A percentile compares a stretch with the other conserved stretches of the same genome.
Evolutionary conservation across 1,284 basidiomycete species (phyloP).

Genomic region (Rhodotorula sp.): DNA sequence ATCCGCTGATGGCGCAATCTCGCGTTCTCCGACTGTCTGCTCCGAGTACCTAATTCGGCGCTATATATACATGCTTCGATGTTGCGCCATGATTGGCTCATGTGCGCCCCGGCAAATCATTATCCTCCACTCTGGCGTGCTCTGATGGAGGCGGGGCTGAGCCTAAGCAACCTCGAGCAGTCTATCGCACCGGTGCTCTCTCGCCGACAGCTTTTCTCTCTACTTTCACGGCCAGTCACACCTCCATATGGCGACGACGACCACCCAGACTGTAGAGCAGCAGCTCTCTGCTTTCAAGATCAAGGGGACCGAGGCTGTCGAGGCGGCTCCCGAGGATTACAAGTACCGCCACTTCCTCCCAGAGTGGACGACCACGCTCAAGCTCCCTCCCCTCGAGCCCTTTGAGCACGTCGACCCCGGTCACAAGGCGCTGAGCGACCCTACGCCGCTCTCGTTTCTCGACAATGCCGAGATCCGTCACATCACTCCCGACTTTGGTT

Average conservation of each 20-base stretch:
- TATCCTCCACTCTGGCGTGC: constrained; percentile 4
- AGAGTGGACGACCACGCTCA: constrained; percentile 58
- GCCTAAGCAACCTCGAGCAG: neutral
- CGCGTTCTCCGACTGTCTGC: neutral
- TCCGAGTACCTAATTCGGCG: neutral
- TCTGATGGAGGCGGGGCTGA: neutral
- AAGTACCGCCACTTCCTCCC: constrained; percentile 67
- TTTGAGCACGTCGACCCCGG: constrained; percentile 76
- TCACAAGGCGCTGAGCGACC: constrained; percentile 58
- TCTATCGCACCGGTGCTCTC: neutral
- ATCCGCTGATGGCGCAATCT: neutral
- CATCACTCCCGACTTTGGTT: constrained; percentile 70
- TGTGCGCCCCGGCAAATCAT: neutral
- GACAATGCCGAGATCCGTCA: constrained; percentile 48
- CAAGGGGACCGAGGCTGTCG: neutral
- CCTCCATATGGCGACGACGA: neutral
- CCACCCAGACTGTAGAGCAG: neutral
- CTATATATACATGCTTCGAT: neutral
- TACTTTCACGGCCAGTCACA: too few relatives aligned
- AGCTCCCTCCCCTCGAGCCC: constrained; percentile 64
- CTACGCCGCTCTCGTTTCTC: constrained; percentile 30
- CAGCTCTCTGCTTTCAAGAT: neutral
- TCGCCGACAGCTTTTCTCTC: neutral
- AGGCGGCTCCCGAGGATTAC: constrained; percentile 50
- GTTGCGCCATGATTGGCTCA: neutral